These are phyloP conservation scores for Oxytropis ochrocephala DNA, from an alignment of 306 rosid species.

Conservation along the genomic window DNA sequence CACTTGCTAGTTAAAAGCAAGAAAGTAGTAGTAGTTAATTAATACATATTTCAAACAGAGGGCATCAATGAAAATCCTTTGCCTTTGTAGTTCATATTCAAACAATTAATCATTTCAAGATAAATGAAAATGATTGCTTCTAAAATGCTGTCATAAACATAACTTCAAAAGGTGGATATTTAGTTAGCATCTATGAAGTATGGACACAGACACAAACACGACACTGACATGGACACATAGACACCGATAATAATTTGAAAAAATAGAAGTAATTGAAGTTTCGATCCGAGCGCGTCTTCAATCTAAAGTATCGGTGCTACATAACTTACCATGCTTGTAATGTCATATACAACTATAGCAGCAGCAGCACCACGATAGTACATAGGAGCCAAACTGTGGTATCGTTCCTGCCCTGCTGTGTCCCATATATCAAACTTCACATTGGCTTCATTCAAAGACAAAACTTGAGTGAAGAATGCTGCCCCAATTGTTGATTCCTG, in stretches of 20 bases:
- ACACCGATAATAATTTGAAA: too few relatives aligned
- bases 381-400: conserved; percentile 97
- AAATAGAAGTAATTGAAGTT: too few relatives aligned
- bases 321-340: conserved; percentile 46
- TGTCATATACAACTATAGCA: conserved; percentile 72
- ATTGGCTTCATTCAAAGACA: conserved; percentile 70
- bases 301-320: too few relatives aligned
- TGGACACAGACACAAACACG: too few relatives aligned
- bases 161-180: neutral
- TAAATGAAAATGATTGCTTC: neutral
- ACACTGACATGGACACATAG: too few relatives aligned
- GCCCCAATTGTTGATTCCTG: conserved; percentile 96
- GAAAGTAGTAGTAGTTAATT: neutral
- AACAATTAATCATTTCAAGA: neutral
- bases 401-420: conserved; percentile 89
- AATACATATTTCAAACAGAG: neutral
- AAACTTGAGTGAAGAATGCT: conserved; percentile 79
- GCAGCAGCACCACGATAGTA: conserved; percentile 93
- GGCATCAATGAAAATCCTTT: neutral
- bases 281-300: too few relatives aligned
- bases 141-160: neutral
- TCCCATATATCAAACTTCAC: conserved; percentile 92
- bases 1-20: neutral
- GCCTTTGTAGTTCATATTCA: neutral
- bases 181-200: conserved; percentile 19